These are phyloP conservation scores for Euphorbia tirucalli DNA, from an alignment of 345 rosid genomes.

Conservation along the genomic window DNA sequence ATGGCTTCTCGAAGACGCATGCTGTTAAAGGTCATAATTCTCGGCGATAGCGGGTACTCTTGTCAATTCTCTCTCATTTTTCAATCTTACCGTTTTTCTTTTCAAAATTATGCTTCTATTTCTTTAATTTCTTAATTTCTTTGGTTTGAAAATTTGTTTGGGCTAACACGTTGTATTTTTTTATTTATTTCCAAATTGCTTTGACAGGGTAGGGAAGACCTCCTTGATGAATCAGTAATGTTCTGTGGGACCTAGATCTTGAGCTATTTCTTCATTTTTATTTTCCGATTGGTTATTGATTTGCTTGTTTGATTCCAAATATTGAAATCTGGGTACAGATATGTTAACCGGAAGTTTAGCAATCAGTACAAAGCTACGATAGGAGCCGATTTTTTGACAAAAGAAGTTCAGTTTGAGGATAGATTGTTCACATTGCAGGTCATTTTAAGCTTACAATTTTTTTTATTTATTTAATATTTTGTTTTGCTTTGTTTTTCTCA, in stretches of 20 bases:
- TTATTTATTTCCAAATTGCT: neutral
- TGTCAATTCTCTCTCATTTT: neutral
- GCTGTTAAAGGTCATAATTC: constrained; percentile 81
- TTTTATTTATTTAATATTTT: neutral
- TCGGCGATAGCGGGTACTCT: constrained; percentile 79
- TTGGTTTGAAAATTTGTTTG: neutral
- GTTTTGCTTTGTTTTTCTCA: neutral
- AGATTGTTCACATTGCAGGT: constrained; percentile 93
- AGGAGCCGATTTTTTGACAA: constrained; percentile 91
- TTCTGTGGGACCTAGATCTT: constrained; percentile 29
- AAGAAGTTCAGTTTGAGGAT: constrained; percentile 88
- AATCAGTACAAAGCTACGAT: constrained; percentile 95
- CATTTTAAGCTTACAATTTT: neutral
- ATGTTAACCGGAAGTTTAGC: constrained; percentile 85
- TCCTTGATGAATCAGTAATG: constrained; percentile 91
- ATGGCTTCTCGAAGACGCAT: constrained; percentile 84
- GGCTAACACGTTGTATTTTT: neutral
- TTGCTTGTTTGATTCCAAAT: constrained; percentile 2
- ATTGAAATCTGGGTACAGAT: constrained; percentile 40
- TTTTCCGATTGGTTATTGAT: neutral
- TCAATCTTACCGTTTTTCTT: neutral
- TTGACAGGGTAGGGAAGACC: constrained; percentile 80
- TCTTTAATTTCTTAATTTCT: neutral
- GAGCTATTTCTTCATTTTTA: neutral
- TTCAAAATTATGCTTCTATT: neutral